Conservation (phyloP, 2,329 filamentous ascomycete species). For the Venturia oleaginea region DNA sequence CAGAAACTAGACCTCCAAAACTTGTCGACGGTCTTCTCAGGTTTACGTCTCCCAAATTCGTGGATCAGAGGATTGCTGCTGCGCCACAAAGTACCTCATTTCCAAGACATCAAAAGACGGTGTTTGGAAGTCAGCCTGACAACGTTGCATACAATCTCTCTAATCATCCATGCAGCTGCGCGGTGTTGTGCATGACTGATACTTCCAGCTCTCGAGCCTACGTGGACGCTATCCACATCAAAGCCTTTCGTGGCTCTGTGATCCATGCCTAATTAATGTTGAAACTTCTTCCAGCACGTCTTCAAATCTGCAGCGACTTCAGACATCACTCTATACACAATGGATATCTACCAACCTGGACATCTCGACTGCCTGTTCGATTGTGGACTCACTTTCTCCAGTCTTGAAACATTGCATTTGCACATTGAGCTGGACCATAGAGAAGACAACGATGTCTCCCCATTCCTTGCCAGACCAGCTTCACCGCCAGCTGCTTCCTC, state of each 20-base stretch:
- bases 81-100: background rate
- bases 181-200: conserved; percentile 3
- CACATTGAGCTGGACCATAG: conserved; percentile 33
- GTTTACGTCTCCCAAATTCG: too few species aligned
- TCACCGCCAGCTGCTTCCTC: background rate
- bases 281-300: background rate
- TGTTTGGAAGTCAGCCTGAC: background rate
- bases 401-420: conserved; percentile 28
- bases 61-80: background rate
- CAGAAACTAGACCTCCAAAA: too few species aligned
- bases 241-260: background rate
- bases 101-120: background rate
- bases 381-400: conserved; percentile 26
- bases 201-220: background rate
- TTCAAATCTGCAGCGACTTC: background rate
- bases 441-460: conserved; percentile 22
- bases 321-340: background rate
- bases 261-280: background rate
- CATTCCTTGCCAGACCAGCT: conserved; percentile 25
- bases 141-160: background rate
- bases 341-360: background rate
- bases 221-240: background rate
- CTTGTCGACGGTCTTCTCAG: too few species aligned
- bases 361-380: conserved; percentile 21
- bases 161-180: background rate